phyloP scores from a whole-genome alignment of 2,329 filamentous ascomycete genomes.

The Raffaelea deltoideospora region DNA sequence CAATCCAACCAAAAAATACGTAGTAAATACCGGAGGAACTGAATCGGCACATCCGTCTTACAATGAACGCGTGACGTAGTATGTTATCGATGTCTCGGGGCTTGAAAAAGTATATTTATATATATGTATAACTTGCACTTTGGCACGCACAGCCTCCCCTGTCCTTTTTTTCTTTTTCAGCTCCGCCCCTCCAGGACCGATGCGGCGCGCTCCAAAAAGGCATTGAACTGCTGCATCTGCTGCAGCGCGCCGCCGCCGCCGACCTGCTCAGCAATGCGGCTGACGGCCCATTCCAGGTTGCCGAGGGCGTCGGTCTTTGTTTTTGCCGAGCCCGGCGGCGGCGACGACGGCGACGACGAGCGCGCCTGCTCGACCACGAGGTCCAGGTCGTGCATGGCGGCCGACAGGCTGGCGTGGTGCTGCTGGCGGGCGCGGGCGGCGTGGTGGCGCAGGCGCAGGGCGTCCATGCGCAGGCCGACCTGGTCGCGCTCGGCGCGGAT shows the following conservation, averaged over 20 bases:
- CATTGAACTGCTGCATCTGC: constrained; percentile 46
- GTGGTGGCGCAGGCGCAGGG: constrained; percentile 44
- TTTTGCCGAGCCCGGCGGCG: constrained; percentile 28
- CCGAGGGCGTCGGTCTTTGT: constrained; percentile 35
- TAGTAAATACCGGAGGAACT: too few relatives aligned
- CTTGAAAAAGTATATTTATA: too few relatives aligned
- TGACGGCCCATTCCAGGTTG: constrained; percentile 42
- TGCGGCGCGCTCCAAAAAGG: constrained; percentile 46
- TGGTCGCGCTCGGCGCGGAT: constrained; percentile 45
- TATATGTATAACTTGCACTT: too few relatives aligned
- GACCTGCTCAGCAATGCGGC: constrained; percentile 37
- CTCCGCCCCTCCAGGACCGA: constrained; percentile 34
- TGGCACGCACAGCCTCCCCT: too few relatives aligned
- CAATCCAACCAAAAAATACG: too few relatives aligned
- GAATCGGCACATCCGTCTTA: too few relatives aligned
- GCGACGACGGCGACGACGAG: constrained; percentile 27
- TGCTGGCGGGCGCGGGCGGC: constrained; percentile 22
- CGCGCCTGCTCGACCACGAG: constrained; percentile 29
- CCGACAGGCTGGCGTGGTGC: constrained; percentile 39
- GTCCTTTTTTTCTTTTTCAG: too few relatives aligned
- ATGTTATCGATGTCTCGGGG: too few relatives aligned
- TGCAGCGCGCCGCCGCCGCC: constrained; percentile 30
- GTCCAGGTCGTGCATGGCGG: constrained; percentile 46
- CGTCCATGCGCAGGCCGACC: constrained; percentile 47
- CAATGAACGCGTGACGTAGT: too few relatives aligned